These are phyloP conservation scores for Heracleum sosnowskyi DNA, from an alignment of 129 eudicot genomes.

Conservation along the genomic window DNA sequence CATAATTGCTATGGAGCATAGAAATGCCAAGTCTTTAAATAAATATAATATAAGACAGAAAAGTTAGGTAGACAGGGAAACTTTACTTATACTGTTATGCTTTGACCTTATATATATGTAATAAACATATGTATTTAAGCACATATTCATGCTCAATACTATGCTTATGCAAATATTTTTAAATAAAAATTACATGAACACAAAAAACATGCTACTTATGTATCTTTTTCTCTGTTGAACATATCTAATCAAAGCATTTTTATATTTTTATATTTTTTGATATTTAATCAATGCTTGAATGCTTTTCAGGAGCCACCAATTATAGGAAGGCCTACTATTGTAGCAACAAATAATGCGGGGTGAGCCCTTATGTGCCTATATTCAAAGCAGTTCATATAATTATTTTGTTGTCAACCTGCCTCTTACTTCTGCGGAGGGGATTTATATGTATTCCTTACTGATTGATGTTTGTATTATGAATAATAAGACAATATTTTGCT, in stretches of 20 bases:
- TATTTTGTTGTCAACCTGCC: background rate
- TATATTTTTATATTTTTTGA: background rate
- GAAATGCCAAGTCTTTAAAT: background rate
- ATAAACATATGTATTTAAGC: background rate
- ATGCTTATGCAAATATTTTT: background rate
- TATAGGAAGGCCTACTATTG: slow-evolving; percentile 60
- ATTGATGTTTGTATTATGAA: background rate
- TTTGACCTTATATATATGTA: background rate
- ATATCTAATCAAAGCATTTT: background rate
- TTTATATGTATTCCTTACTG: background rate
- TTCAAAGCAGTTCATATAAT: background rate
- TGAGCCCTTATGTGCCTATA: slow-evolving; percentile 17
- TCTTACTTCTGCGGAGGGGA: background rate
- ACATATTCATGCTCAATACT: background rate
- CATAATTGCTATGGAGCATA: background rate
- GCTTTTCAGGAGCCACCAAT: slow-evolving; percentile 59
- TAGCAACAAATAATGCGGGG: slow-evolving; percentile 38
- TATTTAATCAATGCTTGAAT: slow-evolving; percentile 11
- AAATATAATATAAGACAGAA: background rate
- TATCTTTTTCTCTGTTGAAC: background rate
- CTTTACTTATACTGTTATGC: too few relatives aligned
- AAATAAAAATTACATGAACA: background rate
- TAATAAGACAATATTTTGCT: background rate
- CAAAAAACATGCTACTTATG: background rate
- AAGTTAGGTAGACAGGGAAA: background rate